Percentiles rank a stretch among this genome's conserved stretches.
phyloP scores from a whole-genome alignment of 139 green algal genomes.

The Chlamydomonas asymmetrica region DNA sequence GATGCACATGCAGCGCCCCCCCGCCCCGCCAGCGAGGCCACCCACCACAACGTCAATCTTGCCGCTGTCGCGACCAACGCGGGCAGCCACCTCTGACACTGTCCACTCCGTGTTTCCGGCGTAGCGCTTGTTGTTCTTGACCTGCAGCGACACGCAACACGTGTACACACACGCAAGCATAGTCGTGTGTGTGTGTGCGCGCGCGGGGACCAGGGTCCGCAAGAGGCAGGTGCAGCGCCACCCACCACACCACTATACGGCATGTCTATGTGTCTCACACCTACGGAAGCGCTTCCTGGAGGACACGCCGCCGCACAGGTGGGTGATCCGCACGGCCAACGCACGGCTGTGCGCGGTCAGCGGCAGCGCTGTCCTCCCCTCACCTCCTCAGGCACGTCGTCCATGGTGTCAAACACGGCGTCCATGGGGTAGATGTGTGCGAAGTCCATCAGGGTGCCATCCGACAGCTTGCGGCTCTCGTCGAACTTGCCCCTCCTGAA shows the following conservation, averaged over 20 bases:
- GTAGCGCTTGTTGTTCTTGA: slow-evolving; percentile 95
- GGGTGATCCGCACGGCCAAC: too few relatives aligned
- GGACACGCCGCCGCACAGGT: too few relatives aligned
- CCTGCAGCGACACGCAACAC: slow-evolving; percentile 46
- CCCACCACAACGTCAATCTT: slow-evolving; percentile 92
- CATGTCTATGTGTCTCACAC: too few relatives aligned
- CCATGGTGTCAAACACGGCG: slow-evolving; percentile 92
- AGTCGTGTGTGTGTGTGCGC: slow-evolving; percentile 1
- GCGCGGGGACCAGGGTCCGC: neutral
- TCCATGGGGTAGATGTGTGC: slow-evolving; percentile 97
- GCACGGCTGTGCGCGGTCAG: too few relatives aligned
- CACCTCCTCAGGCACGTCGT: slow-evolving; percentile 95
- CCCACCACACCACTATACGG: neutral
- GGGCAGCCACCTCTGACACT: slow-evolving; percentile 84
- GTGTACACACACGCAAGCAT: too few relatives aligned
- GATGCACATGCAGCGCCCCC: neutral
- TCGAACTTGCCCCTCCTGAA: slow-evolving; percentile 95
- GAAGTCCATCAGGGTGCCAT: slow-evolving; percentile 95
- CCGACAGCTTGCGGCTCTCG: slow-evolving; percentile 83
- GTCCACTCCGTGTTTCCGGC: slow-evolving; percentile 83
- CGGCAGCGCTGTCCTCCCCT: too few relatives aligned
- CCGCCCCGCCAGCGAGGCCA: neutral
- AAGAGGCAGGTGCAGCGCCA: neutral
- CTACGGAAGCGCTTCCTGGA: too few relatives aligned
- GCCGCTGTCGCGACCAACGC: slow-evolving; percentile 83